Base-by-base conservation (phyloP, 2,329 filamentous ascomycete genomes). In the Hawksworthiomyces lignivorus region DNA sequence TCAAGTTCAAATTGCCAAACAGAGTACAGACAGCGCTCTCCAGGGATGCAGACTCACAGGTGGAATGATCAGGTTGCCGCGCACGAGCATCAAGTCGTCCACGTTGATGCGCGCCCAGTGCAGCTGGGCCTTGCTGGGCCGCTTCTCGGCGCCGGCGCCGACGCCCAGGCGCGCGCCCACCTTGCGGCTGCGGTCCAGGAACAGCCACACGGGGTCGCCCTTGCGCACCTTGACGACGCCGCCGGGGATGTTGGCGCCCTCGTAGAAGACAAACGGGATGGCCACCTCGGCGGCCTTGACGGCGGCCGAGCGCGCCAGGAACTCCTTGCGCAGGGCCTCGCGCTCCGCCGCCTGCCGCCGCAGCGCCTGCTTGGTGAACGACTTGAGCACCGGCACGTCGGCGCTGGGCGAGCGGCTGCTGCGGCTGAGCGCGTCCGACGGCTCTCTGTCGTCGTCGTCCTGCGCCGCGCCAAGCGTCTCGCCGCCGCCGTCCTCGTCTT, bases 241-340 rank as follows among this genome's bases (percentile, higher is more conserved):
- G 14, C 88, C 87, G 0, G 89, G 85, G 10, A 85, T 84, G 59
- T 94, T 90, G 18, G 87, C 87, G 14, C 92, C 92, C 52, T 97
- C 90, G 64, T 96, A 97, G 59, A 97, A 97, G 4, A 97, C 87
- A 61, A 97, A 98, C 0, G 92, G 92, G 24, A 98, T 82, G 14
- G 84, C 73, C 41, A 98, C 85, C 56, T 96, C 89, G 8, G 88
- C 89, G 17, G 79, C 78, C 64, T 94, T 95, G 50, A 97, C 84
- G 0, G 81, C 78, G 48, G 94, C 87, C 58, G 96, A 92, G 45
- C 90, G 75, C 9, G 69, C 69, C 34, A 94, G 60, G 54, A 95
- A 98, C 56, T 97, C 82, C 48, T 82, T 84, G 9, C 85, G 75
- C 37, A 90, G 65, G 12, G 75, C 64, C 53, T 92, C 87, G 49